phyloP scores from a whole-genome alignment of 108 stramenopile species.

The Pseudonitzschia multistriata region DNA sequence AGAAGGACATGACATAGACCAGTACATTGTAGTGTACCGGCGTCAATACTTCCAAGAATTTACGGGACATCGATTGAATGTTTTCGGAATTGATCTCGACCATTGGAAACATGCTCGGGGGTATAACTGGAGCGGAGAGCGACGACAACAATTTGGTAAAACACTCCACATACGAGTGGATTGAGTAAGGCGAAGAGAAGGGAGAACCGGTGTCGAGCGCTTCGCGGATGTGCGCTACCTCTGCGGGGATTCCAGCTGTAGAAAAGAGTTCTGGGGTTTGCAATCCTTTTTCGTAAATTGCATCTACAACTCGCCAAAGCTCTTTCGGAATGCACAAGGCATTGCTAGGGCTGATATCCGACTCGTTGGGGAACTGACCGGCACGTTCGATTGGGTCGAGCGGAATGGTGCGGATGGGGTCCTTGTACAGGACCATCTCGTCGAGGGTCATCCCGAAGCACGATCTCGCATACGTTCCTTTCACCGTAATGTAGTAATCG shows the following conservation, averaged over 20 bases:
- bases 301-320: conserved; percentile 94
- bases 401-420: conserved; percentile 86
- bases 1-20: conserved; percentile 95
- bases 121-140: conserved; percentile 83
- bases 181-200: conserved; percentile 52
- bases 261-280: conserved; percentile 86
- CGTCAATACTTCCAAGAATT: conserved; percentile 87
- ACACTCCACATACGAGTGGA: conserved; percentile 82
- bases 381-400: conserved; percentile 79
- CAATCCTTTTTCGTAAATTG: conserved; percentile 82
- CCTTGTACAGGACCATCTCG: conserved; percentile 85
- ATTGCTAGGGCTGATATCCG: conserved; percentile 45
- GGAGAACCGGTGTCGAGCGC: conserved; percentile 82
- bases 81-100: conserved; percentile 84
- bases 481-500: conserved; percentile 91
- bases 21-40: conserved; percentile 94
- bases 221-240: conserved; percentile 84
- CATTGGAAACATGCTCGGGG: conserved; percentile 70
- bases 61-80: conserved; percentile 71
- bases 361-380: conserved; percentile 50
- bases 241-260: conserved; percentile 65
- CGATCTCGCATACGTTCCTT: conserved; percentile 81
- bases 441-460: conserved; percentile 92
- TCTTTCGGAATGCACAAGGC: conserved; percentile 94
- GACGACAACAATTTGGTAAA: conserved; percentile 76